Evolutionary conservation across 2,329 filamentous ascomycete species (phyloP).

Genomic region (Diaporthe ampelina): DNA sequence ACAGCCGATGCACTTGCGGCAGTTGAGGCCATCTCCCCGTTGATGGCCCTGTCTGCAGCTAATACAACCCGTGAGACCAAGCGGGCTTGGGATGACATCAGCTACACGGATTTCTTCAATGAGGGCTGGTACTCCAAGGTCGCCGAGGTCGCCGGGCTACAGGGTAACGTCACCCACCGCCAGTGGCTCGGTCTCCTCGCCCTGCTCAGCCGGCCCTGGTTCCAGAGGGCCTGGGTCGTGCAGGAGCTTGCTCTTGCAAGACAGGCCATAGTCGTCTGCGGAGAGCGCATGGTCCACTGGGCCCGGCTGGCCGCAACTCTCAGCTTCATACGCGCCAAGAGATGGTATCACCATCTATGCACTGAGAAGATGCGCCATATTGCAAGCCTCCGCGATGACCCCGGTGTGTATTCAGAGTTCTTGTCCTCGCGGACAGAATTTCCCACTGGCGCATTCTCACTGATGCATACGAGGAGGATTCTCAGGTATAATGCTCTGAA

Average conservation of each 20-base stretch:
- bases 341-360: conserved; percentile 40
- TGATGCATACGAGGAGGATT: conserved; percentile 16
- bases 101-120: conserved; percentile 15
- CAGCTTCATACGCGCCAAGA: conserved; percentile 28
- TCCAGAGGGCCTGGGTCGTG: conserved; percentile 30
- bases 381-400: not conserved
- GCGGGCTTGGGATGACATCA: conserved; percentile 4
- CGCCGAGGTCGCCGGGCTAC: not conserved
- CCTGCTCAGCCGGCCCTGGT: conserved; percentile 33
- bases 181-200: conserved; percentile 30
- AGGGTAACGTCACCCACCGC: not conserved
- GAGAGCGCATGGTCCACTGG: conserved; percentile 30
- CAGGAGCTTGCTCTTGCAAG: conserved; percentile 31
- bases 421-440: conserved; percentile 31
- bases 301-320: conserved; percentile 21
- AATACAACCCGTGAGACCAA: too few species aligned
- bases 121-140: conserved; percentile 3
- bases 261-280: conserved; percentile 29
- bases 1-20: not conserved
- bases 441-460: not conserved
- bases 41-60: conserved; percentile 4
- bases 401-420: conserved; percentile 14
- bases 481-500: not conserved
- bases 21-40: not conserved
- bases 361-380: conserved; percentile 39